phyloP scores from a whole-genome alignment of 768 basidiomycete genomes.

The Auriscalpium vulgare region DNA sequence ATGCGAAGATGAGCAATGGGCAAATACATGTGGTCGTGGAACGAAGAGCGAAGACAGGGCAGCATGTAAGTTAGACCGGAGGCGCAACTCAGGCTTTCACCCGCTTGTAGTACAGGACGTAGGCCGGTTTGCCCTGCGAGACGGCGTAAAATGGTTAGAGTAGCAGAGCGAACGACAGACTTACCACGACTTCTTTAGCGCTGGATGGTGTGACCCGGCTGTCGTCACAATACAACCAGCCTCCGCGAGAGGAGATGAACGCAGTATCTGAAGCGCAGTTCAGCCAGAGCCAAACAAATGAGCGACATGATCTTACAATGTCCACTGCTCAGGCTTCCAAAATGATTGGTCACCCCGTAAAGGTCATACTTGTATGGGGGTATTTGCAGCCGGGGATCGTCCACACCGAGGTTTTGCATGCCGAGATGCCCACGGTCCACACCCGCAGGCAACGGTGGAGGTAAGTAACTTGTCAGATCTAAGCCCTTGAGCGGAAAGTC shows the following conservation, averaged over 20 bases:
- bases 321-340: conserved; percentile 87
- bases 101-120: conserved; percentile 77
- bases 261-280: conserved; percentile 66
- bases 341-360: conserved; percentile 95
- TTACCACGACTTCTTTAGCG: conserved; percentile 75
- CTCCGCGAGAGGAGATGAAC: conserved; percentile 75
- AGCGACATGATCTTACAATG: conserved; percentile 63
- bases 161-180: conserved; percentile 23
- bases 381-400: conserved; percentile 75
- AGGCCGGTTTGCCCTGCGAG: conserved; percentile 56
- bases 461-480: conserved; percentile 77
- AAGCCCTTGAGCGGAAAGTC: conserved; percentile 70
- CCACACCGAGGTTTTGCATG: conserved; percentile 26
- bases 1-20: conserved; percentile 2
- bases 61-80: background rate
- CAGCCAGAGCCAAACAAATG: background rate
- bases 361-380: conserved; percentile 91
- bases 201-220: conserved; percentile 73
- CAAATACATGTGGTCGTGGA: conserved; percentile 14
- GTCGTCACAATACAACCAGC: conserved; percentile 94
- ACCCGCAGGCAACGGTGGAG: conserved; percentile 64
- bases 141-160: conserved; percentile 16
- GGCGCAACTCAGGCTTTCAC: conserved; percentile 9
- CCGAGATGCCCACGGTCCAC: conserved; percentile 34
- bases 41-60: background rate